These are phyloP conservation scores for Coemansia sp. DNA, from an alignment of 192 early-diverging fungal genomes.

Conservation along the genomic window DNA sequence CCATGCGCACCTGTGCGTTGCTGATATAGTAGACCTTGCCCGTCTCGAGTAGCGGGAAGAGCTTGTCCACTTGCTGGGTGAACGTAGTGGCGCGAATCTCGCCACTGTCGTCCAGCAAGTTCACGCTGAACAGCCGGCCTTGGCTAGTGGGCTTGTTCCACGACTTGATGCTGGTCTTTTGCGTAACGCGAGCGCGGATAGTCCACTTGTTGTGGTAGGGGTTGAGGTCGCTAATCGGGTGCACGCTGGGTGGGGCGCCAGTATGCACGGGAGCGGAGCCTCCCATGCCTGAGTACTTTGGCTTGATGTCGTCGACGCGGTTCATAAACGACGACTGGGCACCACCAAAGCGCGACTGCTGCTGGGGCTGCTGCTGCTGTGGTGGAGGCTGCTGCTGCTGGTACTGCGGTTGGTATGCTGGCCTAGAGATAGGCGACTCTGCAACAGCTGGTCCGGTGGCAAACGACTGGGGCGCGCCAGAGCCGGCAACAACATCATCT, in stretches of 20 bases:
- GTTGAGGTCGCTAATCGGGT: conserved; percentile 72
- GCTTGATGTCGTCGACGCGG: conserved; percentile 37
- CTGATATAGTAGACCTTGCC: conserved; percentile 85
- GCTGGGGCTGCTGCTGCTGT: conserved; percentile 15
- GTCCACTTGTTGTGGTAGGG: conserved; percentile 96
- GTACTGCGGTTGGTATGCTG: conserved; percentile 23
- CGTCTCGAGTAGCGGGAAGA: conserved; percentile 77
- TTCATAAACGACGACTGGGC: conserved; percentile 43
- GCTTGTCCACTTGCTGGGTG: conserved; percentile 78
- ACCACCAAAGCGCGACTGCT: conserved; percentile 10
- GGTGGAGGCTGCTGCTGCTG: conserved; percentile 39
- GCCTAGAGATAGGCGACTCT: conserved; percentile 5
- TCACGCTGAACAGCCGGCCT: conserved; percentile 88
- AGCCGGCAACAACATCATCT: neutral
- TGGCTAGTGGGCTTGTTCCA: conserved; percentile 79
- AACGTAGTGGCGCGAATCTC: conserved; percentile 97
- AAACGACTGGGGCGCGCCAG: neutral
- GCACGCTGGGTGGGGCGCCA: conserved; percentile 30
- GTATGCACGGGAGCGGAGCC: conserved; percentile 42
- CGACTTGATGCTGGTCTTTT: conserved; percentile 79
- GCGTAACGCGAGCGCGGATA: conserved; percentile 85
- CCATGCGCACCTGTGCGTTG: conserved; percentile 77
- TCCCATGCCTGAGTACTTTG: conserved; percentile 14
- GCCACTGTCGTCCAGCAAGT: conserved; percentile 83
- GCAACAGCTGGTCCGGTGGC: conserved; percentile 7